These are phyloP conservation scores for Boletus mariae DNA, from an alignment of 1,284 basidiomycete genomes.

Conservation along the genomic window DNA sequence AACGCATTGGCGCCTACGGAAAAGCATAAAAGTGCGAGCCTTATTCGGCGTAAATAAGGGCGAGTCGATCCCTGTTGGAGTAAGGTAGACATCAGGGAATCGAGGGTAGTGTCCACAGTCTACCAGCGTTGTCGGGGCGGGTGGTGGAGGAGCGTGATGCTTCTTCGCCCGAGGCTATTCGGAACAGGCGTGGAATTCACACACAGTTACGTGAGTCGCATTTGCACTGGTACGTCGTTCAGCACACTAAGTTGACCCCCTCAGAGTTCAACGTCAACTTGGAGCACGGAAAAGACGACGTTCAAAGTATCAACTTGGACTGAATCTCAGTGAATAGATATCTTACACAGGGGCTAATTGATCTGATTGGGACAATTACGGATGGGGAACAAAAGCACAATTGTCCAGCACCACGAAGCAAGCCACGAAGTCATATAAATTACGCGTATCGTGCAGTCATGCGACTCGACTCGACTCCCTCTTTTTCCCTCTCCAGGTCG, in stretches of 20 bases:
- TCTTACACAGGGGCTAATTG: conserved; percentile 17
- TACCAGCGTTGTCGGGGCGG: background rate
- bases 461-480: background rate
- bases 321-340: background rate
- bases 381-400: conserved; percentile 27
- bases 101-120: background rate
- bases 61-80: conserved; percentile 3
- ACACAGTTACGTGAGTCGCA: background rate
- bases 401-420: conserved; percentile 12
- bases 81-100: conserved; percentile 13
- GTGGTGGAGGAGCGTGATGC: background rate
- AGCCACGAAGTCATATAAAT: background rate
- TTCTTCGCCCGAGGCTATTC: background rate
- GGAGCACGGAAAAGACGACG: background rate
- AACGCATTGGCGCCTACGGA: conserved; percentile 65
- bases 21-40: conserved; percentile 41
- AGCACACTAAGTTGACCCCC: background rate
- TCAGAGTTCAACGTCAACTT: background rate
- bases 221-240: background rate
- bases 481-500: conserved; percentile 11
- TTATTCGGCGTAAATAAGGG: conserved; percentile 17
- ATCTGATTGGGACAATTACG: background rate
- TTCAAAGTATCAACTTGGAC: background rate
- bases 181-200: background rate
- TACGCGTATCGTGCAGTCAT: conserved; percentile 5